These are phyloP conservation scores for Tephrocybe sp. DNA, from an alignment of 768 basidiomycete species.

Conservation along the genomic window DNA sequence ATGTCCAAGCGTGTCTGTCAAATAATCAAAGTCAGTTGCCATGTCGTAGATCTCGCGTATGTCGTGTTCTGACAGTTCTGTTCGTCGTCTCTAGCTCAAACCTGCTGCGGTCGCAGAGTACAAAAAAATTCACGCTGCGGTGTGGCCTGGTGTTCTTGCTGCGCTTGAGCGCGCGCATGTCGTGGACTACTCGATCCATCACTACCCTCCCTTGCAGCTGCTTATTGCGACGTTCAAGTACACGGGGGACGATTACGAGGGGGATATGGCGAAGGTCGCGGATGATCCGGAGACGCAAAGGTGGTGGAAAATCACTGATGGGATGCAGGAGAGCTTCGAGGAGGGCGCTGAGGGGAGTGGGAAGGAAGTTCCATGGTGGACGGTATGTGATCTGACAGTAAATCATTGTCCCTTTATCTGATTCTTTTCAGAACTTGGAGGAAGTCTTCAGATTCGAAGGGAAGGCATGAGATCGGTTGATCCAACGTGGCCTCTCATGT, in stretches of 20 bases:
- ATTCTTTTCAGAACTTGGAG: slow-evolving; percentile 42
- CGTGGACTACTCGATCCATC: slow-evolving; percentile 75
- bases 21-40: slow-evolving; percentile 57
- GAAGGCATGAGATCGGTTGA: slow-evolving; percentile 8
- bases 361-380: slow-evolving; percentile 71
- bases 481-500: too few species aligned
- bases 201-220: slow-evolving; percentile 60
- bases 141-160: slow-evolving; percentile 71
- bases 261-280: slow-evolving; percentile 64
- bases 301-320: slow-evolving; percentile 80
- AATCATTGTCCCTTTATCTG: not conserved
- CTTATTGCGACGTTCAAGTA: slow-evolving; percentile 85
- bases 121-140: slow-evolving; percentile 55
- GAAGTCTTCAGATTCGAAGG: slow-evolving; percentile 76
- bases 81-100: slow-evolving; percentile 51
- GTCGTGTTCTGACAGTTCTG: slow-evolving; percentile 8
- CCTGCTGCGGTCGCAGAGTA: slow-evolving; percentile 52
- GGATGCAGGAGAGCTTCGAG: slow-evolving; percentile 78
- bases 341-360: slow-evolving; percentile 71
- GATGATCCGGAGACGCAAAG: slow-evolving; percentile 67
- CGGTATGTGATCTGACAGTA: slow-evolving; percentile 34
- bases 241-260: slow-evolving; percentile 60
- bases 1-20: slow-evolving; percentile 67
- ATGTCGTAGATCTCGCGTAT: not conserved
- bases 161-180: slow-evolving; percentile 64